Evolutionary conservation across 805 yeast genomes (phyloP).

Genomic region (Candida yuanshanica): DNA sequence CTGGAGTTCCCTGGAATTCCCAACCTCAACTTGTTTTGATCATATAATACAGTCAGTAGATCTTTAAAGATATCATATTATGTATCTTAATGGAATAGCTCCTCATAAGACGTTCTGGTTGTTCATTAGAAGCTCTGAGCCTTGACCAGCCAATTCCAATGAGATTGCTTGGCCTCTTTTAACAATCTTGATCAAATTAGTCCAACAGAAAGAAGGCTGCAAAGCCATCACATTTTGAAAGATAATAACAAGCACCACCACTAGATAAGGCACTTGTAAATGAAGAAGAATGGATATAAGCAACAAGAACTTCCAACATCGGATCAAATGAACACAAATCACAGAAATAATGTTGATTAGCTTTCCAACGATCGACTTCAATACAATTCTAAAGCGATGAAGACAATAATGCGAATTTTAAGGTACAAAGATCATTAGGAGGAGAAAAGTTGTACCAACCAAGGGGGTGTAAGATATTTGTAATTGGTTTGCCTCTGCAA

Average conservation of each 20-base stretch:
- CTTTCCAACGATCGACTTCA: conserved; percentile 77
- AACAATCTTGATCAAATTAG: no score
- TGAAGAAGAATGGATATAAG: conserved; percentile 72
- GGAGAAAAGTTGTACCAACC: conserved; percentile 75
- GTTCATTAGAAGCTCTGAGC: no score
- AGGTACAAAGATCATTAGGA: conserved; percentile 68
- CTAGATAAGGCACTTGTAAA: conserved; percentile 64
- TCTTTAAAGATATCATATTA: no score
- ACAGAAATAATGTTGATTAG: conserved; percentile 60
- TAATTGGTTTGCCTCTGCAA: conserved; percentile 61
- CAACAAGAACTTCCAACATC: conserved; percentile 77
- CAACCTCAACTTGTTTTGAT: no score
- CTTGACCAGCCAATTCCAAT: no score
- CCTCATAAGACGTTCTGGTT: no score
- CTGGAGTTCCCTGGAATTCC: no score
- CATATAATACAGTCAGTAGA: no score
- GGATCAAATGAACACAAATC: conserved; percentile 71
- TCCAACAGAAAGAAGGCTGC: no score
- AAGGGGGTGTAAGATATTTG: conserved; percentile 58
- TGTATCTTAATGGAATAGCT: no score
- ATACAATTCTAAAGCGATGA: conserved; percentile 76
- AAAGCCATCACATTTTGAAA: conserved; percentile 85
- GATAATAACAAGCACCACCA: conserved; percentile 87
- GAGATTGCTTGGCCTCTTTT: no score
- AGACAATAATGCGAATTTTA: conserved; percentile 80